Base-by-base conservation (phyloP, 164 flowering plant genomes). In the Annona squamosa region DNA sequence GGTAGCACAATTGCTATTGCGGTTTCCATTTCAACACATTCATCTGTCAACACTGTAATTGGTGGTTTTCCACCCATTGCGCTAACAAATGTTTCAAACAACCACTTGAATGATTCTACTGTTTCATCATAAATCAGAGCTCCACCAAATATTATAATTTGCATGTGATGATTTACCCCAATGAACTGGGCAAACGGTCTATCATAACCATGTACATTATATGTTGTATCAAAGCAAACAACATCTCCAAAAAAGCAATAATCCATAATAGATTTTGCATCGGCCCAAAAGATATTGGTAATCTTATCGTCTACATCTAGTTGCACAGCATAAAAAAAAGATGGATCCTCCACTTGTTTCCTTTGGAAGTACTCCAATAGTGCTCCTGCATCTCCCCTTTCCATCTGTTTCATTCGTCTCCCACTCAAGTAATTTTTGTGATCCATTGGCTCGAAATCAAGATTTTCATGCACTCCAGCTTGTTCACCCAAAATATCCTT, bases 51-150 rank as follows among this genome's bases (percentile, higher is more conserved):
- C 17, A 73, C 68, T 44, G 62, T 57, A 10, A n/a, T 68, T 57
- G 76, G 76, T 4, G 44, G 48, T n/a, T 59, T 59, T n/a, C 71
- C 76, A 67, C 41, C 47, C 71, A 68, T 59, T 45, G 66, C 66
- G 18, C 45, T 71, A 17, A 41, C 12, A 9, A 59, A 71, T 7
- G 65, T 71, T 4, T 61, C 47, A 45, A 71, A 71, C 46, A 59
- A 43, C 73, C 73, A 71, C 66, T 59, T 63, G 44, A 71, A 71
- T 3, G 48, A 19, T 16, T 17, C 46, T 0, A 4, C 45, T 43
- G 66, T 71, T 26, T 71, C 65, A 71, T 71, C 47, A 41, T 59
- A 71, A 3, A 71, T 16, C 5, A 71, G 45, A 12, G 65, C 65
- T 4, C 37, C 65, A 71, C 73, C 73, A 71, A 71, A 71, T 42